Evolutionary conservation across 2,329 filamentous ascomycete species (phyloP), one percentile per base, ranked within the genome.

Genomic region (Ceratocystis huliohia): DNA sequence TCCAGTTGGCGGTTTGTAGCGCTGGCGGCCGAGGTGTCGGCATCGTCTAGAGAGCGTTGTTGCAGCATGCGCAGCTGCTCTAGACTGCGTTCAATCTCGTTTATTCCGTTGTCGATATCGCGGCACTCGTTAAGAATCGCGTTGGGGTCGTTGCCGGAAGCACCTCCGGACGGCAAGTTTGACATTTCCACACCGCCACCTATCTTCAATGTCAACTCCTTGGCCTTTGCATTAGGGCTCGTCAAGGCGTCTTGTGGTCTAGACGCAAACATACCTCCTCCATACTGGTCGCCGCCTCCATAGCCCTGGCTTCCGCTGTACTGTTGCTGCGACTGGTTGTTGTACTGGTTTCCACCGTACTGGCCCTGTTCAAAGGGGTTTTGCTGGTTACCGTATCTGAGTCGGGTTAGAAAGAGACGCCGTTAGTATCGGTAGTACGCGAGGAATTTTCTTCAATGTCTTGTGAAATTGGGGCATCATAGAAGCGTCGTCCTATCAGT

Each of bases 121-220:
- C 85, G 84, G 77, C 90, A 94, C 75, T 94, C 88, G 77, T 95
- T 90, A 68, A 96, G 82, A 70, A 96, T 88, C 66, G 84, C 84
- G 74, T 90, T 91, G 56, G 88, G 85, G 74, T 91, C 84, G 71
- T 76, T 72, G 63, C 28, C 37, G 30, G 50, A 63, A 28, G 53
- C 65, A 30, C 53, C n/a, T 30, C 66, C 66, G 50, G 66, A 65
- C 22, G 65, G 66, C 45, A 69, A 53, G 66, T 67, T 66, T 45
- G 69, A 69, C 69, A 69, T 69, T 61, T 69, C 69, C 59, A 69
- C 65, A 59, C 68, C 68, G 59, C 69, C 69, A 59, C 67, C 67
- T 69, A 65, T 56, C 53, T 64, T 66, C 44, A 66, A 33, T 57
- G 67, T 69, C 62, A 68, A 68, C 65, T 66, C 66, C 64, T 61